Evolutionary conservation across 2,329 filamentous ascomycete species (phyloP), one percentile per base, ranked within the genome.

Genomic region (Neodidymelliopsis sp.): DNA sequence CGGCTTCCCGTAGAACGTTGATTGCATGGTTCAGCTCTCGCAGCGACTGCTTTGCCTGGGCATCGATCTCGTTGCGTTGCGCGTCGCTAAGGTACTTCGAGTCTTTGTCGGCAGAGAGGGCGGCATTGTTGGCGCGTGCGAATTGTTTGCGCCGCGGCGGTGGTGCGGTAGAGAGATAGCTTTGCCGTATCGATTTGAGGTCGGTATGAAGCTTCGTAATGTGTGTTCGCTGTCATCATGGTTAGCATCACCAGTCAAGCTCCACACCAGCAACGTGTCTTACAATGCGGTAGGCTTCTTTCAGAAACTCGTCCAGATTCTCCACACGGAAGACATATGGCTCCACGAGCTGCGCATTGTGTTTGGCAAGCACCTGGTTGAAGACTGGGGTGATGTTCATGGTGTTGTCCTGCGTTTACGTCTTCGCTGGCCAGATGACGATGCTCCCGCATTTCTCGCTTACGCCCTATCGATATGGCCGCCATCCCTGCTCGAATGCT

Each of bases 251-350:
- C 9, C 27, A 23, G 15, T 19, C 30, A 28, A 45, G 46, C 35
- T 19, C 27, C 39, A 41, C 42, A 35, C 33, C 24, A 47, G 57
- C 53, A 57, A 61, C 55, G 65, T 67, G 39, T 73, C 82, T 66
- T 77, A 95, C 92, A 73, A 97, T 97, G 70, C 88, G 85, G 75
- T 96, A 94, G 42, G 94, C 94, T 75, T 97, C 93, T 69, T 93
- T 91, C 24, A 97, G 79, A 70, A 97, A 99, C 64, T 89, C 88
- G 70, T 97, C 90, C 39, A 94, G 82, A 42, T 67, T 64, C 35
- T 69, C 67, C 40, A 73, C 63, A 50, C 69, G 69, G 54, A 73
- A 77, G 9, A 65, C 66, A 52, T 75, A 69, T 45, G 70, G 60
- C 74, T 80, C 57, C 10, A 81, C 78, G 6, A 79, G 74, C 20